A percentile compares a stretch with the other conserved stretches of the same genome.
Evolutionary conservation across 176 grass and related monocot species (phyloP).

Genomic region (Tuctoria greenei): DNA sequence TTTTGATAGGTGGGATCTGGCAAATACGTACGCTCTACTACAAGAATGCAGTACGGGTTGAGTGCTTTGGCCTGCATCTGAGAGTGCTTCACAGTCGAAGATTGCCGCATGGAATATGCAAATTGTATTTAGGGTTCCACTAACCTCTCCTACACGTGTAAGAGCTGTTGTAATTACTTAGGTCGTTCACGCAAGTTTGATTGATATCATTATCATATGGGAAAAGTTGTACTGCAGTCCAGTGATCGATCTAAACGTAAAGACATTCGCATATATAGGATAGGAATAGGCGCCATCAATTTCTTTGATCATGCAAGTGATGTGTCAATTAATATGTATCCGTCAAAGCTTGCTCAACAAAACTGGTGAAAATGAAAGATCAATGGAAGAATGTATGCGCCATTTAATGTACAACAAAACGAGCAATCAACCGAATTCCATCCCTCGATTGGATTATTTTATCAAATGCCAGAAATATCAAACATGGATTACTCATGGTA

Average conservation of each 20-base stretch:
- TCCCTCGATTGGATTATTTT: too few species aligned
- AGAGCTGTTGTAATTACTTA: neutral
- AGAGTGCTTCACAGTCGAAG: neutral
- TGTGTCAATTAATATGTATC: too few species aligned
- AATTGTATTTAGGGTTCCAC: neutral
- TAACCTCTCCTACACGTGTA: neutral
- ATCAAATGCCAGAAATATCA: too few species aligned
- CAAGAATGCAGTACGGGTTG: too few species aligned
- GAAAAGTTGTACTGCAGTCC: neutral
- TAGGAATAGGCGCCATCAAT: neutral
- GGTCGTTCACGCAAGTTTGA: neutral
- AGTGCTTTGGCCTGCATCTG: neutral
- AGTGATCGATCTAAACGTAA: neutral
- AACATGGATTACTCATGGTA: too few species aligned
- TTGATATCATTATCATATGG: neutral
- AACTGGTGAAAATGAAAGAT: neutral
- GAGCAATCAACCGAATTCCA: too few species aligned
- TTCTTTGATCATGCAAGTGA: neutral
- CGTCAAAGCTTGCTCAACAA: neutral
- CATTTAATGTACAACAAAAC: too few species aligned
- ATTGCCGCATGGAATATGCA: neutral
- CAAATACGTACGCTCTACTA: too few species aligned
- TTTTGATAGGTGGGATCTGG: too few species aligned
- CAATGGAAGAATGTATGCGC: too few species aligned
- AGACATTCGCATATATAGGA: neutral